These are phyloP conservation scores for Hygrocybe coccinea DNA, from an alignment of 768 basidiomycete genomes.

Conservation along the genomic window DNA sequence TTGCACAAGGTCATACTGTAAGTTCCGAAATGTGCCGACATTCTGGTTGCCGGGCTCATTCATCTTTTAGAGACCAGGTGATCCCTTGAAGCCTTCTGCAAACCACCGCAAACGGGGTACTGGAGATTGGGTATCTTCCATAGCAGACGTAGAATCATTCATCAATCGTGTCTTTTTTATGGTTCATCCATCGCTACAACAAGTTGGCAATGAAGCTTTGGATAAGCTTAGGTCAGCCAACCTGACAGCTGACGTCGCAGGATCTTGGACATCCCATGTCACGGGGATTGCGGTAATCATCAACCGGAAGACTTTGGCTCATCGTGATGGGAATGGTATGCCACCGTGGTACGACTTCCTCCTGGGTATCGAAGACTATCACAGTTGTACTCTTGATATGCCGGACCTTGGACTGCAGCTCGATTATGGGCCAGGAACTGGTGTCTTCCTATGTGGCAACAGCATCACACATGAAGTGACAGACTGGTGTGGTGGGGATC, in stretches of 20 bases:
- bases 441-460: neutral
- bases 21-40: neutral
- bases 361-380: neutral
- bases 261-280: neutral
- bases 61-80: neutral
- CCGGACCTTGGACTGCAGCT: neutral
- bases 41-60: too few relatives aligned
- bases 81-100: neutral
- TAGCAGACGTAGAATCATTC: neutral
- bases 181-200: neutral
- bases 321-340: neutral
- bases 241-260: neutral
- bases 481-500: conserved; percentile 2
- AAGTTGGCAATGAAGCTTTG: neutral
- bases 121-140: neutral
- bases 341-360: neutral
- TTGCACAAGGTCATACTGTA: neutral
- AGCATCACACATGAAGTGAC: neutral
- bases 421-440: neutral
- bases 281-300: neutral
- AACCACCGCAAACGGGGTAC: neutral
- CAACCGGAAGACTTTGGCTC: neutral
- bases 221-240: neutral
- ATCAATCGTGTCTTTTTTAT: neutral
- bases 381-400: neutral